Conservation (phyloP, 2,329 filamentous ascomycete genomes). For the Fusarium pseudonygamai region DNA sequence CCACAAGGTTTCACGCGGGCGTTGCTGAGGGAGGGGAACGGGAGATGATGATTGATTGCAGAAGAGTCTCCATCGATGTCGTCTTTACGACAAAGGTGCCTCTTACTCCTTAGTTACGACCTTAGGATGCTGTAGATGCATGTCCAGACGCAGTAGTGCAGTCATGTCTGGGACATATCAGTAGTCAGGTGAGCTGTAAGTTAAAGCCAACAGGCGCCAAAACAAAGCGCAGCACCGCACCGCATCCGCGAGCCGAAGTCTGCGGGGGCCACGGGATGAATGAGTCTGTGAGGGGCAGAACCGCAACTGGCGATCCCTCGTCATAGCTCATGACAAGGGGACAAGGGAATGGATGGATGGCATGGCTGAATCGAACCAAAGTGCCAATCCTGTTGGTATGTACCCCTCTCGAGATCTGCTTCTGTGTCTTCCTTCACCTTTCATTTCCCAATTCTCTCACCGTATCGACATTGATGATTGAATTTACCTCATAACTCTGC, state of each 20-base stretch:
- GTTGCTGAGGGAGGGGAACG: conserved; percentile 3
- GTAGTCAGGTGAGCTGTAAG: conserved; percentile 39
- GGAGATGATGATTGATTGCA: conserved; percentile 16
- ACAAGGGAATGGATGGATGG: not conserved
- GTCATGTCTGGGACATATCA: conserved; percentile 10
- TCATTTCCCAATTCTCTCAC: not conserved
- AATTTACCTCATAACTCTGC: not conserved
- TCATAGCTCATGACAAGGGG: conserved; percentile 25
- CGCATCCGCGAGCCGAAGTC: conserved; percentile 39
- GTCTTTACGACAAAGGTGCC: conserved; percentile 8
- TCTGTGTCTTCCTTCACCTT: not conserved
- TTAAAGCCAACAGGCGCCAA: conserved; percentile 32
- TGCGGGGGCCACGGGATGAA: conserved; percentile 30
- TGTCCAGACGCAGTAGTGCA: not conserved
- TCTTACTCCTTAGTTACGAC: not conserved
- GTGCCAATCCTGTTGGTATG: conserved; percentile 24
- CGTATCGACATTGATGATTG: not conserved
- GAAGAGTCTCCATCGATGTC: not conserved
- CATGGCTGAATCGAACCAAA: conserved; percentile 2
- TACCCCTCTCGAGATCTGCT: conserved; percentile 12
- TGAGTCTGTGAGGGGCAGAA: conserved; percentile 18
- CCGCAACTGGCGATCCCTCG: conserved; percentile 39
- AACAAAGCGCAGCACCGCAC: conserved; percentile 31
- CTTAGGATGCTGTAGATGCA: not conserved
- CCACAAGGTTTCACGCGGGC: conserved; percentile 43